Percentiles rank a stretch among this genome's conserved stretches.
Conservation (phyloP, 768 basidiomycete species). For the Wakefieldia striispora region DNA sequence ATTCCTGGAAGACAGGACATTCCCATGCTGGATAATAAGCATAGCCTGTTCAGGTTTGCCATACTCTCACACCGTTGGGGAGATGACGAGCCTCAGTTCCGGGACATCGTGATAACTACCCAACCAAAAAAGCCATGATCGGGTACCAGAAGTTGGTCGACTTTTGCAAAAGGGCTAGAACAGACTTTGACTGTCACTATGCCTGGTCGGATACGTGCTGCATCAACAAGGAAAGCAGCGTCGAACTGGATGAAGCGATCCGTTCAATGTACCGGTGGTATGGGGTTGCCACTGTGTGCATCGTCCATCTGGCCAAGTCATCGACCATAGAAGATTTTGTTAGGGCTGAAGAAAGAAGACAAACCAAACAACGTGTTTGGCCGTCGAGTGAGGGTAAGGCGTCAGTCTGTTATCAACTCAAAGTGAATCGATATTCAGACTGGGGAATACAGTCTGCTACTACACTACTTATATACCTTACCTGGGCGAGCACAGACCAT, state of each 20-base stretch:
- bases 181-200: conserved; percentile 16
- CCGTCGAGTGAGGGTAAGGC: too few relatives aligned
- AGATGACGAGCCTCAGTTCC: conserved; percentile 15
- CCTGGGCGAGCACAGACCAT: too few relatives aligned
- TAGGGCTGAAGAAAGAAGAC: too few relatives aligned
- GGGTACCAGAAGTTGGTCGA: conserved; percentile 18
- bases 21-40: too few relatives aligned
- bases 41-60: conserved; percentile 18
- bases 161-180: conserved; percentile 15
- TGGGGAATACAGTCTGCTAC: too few relatives aligned
- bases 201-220: conserved; percentile 28
- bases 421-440: too few relatives aligned
- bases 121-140: neutral
- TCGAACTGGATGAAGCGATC: conserved; percentile 31
- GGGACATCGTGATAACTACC: conserved; percentile 1
- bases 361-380: too few relatives aligned
- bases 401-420: too few relatives aligned
- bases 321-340: conserved; percentile 7
- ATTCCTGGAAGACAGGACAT: too few relatives aligned
- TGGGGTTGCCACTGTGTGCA: conserved; percentile 19
- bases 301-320: conserved; percentile 20
- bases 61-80: conserved; percentile 25
- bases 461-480: too few relatives aligned
- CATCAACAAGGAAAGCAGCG: too few relatives aligned
- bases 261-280: conserved; percentile 32